Percentiles rank a stretch among this genome's conserved stretches.
Evolutionary conservation across 345 rosid genomes (phyloP).

Genomic region (Salix arbutifolia): DNA sequence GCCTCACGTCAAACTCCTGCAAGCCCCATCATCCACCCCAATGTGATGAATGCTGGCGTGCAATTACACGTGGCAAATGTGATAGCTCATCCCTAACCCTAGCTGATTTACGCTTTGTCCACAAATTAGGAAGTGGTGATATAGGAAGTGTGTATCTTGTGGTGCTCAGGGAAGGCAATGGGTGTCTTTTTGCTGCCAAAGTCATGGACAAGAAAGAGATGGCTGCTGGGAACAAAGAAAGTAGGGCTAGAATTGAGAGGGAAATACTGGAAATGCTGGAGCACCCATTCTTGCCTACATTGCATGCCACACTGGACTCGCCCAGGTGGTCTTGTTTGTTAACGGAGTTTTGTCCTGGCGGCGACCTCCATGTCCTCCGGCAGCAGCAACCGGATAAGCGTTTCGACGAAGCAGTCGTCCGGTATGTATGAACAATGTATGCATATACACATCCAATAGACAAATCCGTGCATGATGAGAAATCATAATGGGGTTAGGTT

Average conservation of each 20-base stretch:
- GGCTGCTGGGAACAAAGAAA: constrained; percentile 57
- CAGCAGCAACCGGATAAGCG: constrained; percentile 61
- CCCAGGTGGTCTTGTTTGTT: constrained; percentile 68
- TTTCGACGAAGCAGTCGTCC: constrained; percentile 62
- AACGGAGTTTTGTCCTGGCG: constrained; percentile 84
- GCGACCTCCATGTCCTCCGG: constrained; percentile 77
- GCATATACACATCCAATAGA: not conserved
- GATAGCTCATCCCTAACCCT: constrained; percentile 35
- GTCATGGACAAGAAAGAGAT: constrained; percentile 79
- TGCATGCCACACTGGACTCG: constrained; percentile 66
- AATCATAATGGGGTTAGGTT: constrained; percentile 14
- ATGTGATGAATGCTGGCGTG: constrained; percentile 57
- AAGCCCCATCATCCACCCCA: constrained; percentile 39
- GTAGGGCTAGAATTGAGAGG: constrained; percentile 64
- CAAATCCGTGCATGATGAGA: not conserved
- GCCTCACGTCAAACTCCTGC: constrained; percentile 14
- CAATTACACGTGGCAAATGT: constrained; percentile 29
- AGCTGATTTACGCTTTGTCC: constrained; percentile 51
- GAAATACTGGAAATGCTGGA: constrained; percentile 65
- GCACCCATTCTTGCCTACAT: constrained; percentile 79
- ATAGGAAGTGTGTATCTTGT: constrained; percentile 83
- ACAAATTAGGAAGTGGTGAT: constrained; percentile 85
- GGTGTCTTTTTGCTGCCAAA: constrained; percentile 68
- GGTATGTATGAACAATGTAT: constrained; percentile 32
- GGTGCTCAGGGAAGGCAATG: constrained; percentile 49